Conservation (phyloP, 139 green algal genomes). For the Coelastrella sp. region DNA sequence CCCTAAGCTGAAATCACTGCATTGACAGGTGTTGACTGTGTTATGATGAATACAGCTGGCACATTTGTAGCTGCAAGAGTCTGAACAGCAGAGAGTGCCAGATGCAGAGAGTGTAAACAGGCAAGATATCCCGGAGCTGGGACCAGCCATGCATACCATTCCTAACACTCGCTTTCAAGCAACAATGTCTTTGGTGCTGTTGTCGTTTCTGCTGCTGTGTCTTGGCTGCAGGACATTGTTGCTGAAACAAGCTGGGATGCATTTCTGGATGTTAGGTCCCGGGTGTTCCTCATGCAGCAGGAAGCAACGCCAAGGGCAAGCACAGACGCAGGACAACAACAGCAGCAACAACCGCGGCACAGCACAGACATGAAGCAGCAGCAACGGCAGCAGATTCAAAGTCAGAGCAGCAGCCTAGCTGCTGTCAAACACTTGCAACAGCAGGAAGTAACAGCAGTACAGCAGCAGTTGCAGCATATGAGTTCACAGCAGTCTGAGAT, state of each 20-base stretch:
- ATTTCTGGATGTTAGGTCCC: slow-evolving; percentile 57
- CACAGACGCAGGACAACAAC: background rate
- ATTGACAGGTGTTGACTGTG: too few relatives aligned
- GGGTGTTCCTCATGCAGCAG: slow-evolving; percentile 66
- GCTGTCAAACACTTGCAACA: background rate
- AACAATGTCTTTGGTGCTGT: slow-evolving; percentile 8
- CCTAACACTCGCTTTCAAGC: background rate
- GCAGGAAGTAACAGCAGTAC: background rate
- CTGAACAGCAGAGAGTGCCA: too few relatives aligned
- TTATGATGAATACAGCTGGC: too few relatives aligned
- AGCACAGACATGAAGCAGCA: background rate
- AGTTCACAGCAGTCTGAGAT: too few relatives aligned
- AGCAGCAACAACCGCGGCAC: slow-evolving; percentile 13
- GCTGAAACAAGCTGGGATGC: slow-evolving; percentile 52
- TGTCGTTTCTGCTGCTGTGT: background rate
- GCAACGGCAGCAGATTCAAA: background rate
- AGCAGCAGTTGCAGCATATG: background rate
- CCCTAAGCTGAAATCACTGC: too few relatives aligned
- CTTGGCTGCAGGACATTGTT: slow-evolving; percentile 50
- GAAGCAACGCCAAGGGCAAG: slow-evolving; percentile 13
- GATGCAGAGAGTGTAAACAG: background rate
- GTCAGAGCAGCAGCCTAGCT: background rate
- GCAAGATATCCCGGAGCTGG: background rate
- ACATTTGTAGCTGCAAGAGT: too few relatives aligned
- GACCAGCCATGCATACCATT: background rate